These are phyloP conservation scores for Curvularia verruculosa DNA, from an alignment of 2,329 filamentous ascomycete genomes.

Conservation along the genomic window DNA sequence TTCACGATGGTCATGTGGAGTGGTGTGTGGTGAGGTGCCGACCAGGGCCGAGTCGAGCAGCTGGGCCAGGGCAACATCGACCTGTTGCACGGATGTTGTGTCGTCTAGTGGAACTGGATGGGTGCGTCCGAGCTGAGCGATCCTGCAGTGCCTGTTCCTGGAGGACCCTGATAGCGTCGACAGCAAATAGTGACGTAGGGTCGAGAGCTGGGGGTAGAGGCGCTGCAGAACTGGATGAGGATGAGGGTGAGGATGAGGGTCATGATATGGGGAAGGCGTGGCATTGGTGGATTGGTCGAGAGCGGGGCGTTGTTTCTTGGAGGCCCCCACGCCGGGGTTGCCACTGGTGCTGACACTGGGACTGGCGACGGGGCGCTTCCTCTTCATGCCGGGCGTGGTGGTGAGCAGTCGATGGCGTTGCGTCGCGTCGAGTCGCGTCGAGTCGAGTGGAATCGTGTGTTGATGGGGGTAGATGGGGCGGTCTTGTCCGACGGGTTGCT, in stretches of 20 bases:
- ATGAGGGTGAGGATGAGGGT: slow-evolving; percentile 22
- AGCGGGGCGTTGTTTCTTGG: slow-evolving; percentile 33
- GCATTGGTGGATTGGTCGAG: slow-evolving; percentile 42
- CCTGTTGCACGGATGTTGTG: slow-evolving; percentile 48
- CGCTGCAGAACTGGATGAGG: slow-evolving; percentile 69
- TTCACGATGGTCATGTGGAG: slow-evolving; percentile 30
- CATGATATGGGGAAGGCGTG: slow-evolving; percentile 24
- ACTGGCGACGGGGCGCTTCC: neutral
- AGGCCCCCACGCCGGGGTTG: slow-evolving; percentile 13
- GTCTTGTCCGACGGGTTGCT: neutral
- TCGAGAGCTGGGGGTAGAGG: slow-evolving; percentile 70
- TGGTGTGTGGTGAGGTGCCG: slow-evolving; percentile 54
- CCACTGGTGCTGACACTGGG: neutral
- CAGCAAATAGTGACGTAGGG: slow-evolving; percentile 74
- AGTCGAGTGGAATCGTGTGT: neutral
- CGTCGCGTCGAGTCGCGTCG: neutral
- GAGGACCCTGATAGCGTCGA: slow-evolving; percentile 70
- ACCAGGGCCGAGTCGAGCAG: slow-evolving; percentile 75
- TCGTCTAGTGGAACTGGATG: slow-evolving; percentile 7
- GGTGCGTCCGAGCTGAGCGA: slow-evolving; percentile 46
- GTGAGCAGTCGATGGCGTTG: neutral
- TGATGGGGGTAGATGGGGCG: neutral
- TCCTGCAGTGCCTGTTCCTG: slow-evolving; percentile 57
- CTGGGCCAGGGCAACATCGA: slow-evolving; percentile 52
- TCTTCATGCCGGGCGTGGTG: slow-evolving; percentile 1